Evolutionary conservation across 2,329 filamentous ascomycete species (phyloP).

Genomic region (Fusarium sambucinum): DNA sequence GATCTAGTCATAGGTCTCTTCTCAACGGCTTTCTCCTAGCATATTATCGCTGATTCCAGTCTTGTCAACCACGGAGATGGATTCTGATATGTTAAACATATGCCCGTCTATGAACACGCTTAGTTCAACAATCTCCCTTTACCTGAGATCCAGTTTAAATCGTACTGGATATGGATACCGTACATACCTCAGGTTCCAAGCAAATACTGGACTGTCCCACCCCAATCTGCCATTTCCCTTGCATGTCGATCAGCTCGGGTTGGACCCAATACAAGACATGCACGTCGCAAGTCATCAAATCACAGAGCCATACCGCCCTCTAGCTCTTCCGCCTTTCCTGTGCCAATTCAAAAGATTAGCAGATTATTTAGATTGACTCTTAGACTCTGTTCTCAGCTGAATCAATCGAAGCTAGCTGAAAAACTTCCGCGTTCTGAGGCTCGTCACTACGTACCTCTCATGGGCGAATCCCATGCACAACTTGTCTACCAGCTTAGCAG

Average conservation of each 20-base stretch:
- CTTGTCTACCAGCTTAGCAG: neutral
- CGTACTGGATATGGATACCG: neutral
- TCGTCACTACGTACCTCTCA: neutral
- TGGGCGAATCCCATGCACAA: neutral
- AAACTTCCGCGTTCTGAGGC: constrained; percentile 7
- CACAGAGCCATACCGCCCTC: constrained; percentile 12
- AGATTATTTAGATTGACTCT: neutral
- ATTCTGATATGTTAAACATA: neutral
- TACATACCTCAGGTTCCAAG: neutral
- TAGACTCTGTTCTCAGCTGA: constrained; percentile 15
- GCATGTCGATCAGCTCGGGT: constrained; percentile 34
- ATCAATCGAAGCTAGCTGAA: constrained; percentile 3
- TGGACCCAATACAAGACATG: constrained; percentile 22
- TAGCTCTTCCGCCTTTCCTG: constrained; percentile 5
- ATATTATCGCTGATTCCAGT: neutral
- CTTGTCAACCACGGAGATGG: neutral
- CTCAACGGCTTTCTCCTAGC: neutral
- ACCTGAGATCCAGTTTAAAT: neutral
- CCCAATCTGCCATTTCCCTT: constrained; percentile 28
- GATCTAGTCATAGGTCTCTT: too few species aligned
- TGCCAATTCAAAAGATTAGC: constrained; percentile 2
- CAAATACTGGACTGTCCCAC: constrained; percentile 9
- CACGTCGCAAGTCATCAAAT: constrained; percentile 25
- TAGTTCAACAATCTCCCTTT: constrained; percentile 1
- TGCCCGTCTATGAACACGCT: neutral